These are phyloP conservation scores for Quercus dentata DNA, from an alignment of 306 rosid genomes.

Conservation along the genomic window DNA sequence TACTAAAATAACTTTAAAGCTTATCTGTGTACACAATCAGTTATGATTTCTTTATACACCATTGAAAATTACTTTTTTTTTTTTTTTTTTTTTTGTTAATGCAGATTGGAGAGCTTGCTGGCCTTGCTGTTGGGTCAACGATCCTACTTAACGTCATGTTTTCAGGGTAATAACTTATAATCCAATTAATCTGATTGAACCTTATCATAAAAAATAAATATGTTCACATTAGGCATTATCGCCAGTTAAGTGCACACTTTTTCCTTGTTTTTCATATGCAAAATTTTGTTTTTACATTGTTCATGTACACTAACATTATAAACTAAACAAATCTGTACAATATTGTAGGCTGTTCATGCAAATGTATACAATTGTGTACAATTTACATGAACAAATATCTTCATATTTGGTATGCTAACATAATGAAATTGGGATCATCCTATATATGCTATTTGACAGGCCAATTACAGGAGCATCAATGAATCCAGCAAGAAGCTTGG, in stretches of 20 bases:
- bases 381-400: too few relatives aligned
- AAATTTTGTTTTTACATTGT: too few relatives aligned
- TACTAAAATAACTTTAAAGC: neutral
- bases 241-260: too few relatives aligned
- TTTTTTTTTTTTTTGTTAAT: neutral
- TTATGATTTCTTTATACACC: neutral
- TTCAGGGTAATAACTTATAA: constrained; percentile 48
- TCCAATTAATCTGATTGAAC: neutral
- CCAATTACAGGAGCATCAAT: constrained; percentile 86
- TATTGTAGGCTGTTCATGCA: too few relatives aligned
- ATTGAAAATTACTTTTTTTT: neutral
- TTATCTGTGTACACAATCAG: neutral
- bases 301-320: too few relatives aligned
- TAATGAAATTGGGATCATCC: neutral
- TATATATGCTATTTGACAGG: constrained; percentile 29
- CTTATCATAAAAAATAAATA: neutral
- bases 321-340: too few relatives aligned
- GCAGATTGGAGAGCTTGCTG: constrained; percentile 91
- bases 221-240: too few relatives aligned
- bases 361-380: too few relatives aligned
- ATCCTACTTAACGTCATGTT: constrained; percentile 73
- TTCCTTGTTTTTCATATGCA: too few relatives aligned
- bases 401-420: neutral
- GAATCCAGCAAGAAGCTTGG: constrained; percentile 89
- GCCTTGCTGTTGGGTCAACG: constrained; percentile 75